These are phyloP conservation scores for Aureobasidium sp. DNA, from an alignment of 2,329 filamentous ascomycete genomes.

Conservation along the genomic window DNA sequence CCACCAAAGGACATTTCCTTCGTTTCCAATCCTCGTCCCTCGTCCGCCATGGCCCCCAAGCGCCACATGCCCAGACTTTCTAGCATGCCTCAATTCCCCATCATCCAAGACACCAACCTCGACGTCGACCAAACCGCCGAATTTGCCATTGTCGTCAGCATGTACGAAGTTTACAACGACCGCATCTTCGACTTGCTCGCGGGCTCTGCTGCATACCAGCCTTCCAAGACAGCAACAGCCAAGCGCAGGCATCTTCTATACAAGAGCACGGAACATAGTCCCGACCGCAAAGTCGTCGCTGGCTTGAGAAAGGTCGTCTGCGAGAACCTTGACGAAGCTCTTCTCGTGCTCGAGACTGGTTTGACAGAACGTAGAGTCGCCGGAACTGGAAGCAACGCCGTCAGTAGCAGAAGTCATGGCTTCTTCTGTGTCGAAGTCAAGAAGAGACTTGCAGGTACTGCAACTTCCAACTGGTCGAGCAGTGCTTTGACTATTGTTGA, in stretches of 20 bases:
- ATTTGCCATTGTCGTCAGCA: slow-evolving; percentile 84
- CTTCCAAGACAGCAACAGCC: slow-evolving; percentile 35
- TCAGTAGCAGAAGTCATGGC: slow-evolving; percentile 85
- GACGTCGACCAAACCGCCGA: slow-evolving; percentile 63
- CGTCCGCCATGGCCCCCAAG: slow-evolving; percentile 38
- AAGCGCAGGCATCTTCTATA: slow-evolving; percentile 76
- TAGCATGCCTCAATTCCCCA: slow-evolving; percentile 65
- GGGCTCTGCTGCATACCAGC: slow-evolving; percentile 49
- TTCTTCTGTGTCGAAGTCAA: slow-evolving; percentile 96
- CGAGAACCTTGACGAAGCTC: slow-evolving; percentile 69
- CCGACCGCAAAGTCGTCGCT: slow-evolving; percentile 89
- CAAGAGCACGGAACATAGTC: slow-evolving; percentile 81
- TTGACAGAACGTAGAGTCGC: slow-evolving; percentile 80
- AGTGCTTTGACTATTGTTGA: slow-evolving; percentile 84
- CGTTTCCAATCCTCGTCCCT: slow-evolving; percentile 28
- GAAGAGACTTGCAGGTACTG: slow-evolving; percentile 55
- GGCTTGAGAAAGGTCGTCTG: slow-evolving; percentile 88
- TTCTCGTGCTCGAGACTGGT: slow-evolving; percentile 85
- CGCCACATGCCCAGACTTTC: slow-evolving; percentile 60
- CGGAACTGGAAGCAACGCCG: slow-evolving; percentile 87
- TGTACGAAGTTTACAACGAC: slow-evolving; percentile 99
- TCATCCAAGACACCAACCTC: slow-evolving; percentile 64
- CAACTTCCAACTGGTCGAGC: slow-evolving; percentile 61
- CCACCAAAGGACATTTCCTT: slow-evolving; percentile 25
- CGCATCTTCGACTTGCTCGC: slow-evolving; percentile 90